These are phyloP conservation scores for Lyophyllum semitale DNA, from an alignment of 768 basidiomycete genomes.

Conservation along the genomic window DNA sequence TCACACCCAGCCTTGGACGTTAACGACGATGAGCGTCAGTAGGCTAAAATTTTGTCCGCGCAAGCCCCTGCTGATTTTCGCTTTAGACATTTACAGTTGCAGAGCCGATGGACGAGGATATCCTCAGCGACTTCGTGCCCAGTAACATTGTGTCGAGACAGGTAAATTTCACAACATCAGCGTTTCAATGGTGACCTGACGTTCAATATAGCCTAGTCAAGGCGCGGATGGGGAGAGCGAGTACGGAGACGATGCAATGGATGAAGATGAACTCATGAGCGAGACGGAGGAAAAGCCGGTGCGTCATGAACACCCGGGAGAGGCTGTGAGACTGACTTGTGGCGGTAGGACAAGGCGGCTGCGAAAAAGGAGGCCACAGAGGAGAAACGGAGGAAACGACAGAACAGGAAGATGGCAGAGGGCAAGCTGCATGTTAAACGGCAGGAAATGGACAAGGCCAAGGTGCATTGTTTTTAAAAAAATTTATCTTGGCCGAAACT, in stretches of 20 bases:
- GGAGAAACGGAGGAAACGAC: conserved; percentile 36
- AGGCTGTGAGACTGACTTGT: conserved; percentile 1
- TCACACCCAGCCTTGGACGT: conserved; percentile 9
- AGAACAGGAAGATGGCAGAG: conserved; percentile 66
- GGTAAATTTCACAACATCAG: conserved; percentile 39
- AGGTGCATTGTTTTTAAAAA: conserved; percentile 45
- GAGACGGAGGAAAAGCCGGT: conserved; percentile 45
- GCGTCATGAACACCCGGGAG: conserved; percentile 19
- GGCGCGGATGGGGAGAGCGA: conserved; percentile 78
- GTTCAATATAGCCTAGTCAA: conserved; percentile 50
- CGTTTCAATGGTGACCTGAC: conserved; percentile 7
- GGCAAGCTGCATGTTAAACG: conserved; percentile 69
- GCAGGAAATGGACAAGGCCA: conserved; percentile 87
- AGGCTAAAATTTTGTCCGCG: conserved; percentile 10
- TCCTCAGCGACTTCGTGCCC: conserved; percentile 88
- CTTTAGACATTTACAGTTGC: conserved; percentile 40
- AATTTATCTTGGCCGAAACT: conserved; percentile 9
- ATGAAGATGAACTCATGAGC: conserved; percentile 65
- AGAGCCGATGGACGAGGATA: conserved; percentile 65
- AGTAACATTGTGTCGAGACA: conserved; percentile 90
- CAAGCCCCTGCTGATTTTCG: neutral
- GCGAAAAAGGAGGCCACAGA: conserved; percentile 10
- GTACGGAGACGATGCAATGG: conserved; percentile 58
- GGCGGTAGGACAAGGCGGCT: conserved; percentile 3
- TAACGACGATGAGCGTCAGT: conserved; percentile 25